Evolutionary conservation across 306 rosid species (phyloP).

Genomic region (Fagus crenata): DNA sequence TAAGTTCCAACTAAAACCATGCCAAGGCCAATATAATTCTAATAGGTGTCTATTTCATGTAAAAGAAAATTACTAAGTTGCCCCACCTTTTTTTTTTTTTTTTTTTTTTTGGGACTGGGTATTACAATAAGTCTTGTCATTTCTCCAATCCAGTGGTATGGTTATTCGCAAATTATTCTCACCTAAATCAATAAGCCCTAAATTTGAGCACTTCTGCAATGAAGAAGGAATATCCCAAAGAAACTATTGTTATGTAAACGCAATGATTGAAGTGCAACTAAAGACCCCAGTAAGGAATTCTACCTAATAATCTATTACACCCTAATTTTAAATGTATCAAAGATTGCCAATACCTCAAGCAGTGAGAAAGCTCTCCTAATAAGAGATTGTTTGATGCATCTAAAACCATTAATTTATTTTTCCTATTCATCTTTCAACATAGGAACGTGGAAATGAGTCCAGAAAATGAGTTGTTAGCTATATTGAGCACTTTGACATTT

Average conservation of each 20-base stretch:
- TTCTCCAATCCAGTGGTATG: not conserved
- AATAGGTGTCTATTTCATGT: no score
- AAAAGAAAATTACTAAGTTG: no score
- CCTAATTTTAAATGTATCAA: not conserved
- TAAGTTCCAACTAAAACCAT: no score
- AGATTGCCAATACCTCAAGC: slow-evolving; percentile 13
- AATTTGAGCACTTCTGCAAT: slow-evolving; percentile 4
- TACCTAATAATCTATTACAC: slow-evolving; percentile 20
- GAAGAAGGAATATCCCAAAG: slow-evolving; percentile 16
- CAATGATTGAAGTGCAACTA: slow-evolving; percentile 8
- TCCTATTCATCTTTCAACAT: slow-evolving; percentile 10
- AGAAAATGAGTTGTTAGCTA: slow-evolving; percentile 17
- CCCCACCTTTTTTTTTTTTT: no score
- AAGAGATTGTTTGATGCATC: slow-evolving; percentile 24
- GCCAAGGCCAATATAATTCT: no score
- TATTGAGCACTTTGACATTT: slow-evolving; percentile 2
- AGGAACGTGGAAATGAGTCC: slow-evolving; percentile 34
- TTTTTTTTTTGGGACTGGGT: no score
- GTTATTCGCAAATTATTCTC: not conserved
- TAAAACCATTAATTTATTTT: slow-evolving; percentile 3
- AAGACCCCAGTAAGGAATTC: slow-evolving; percentile 20
- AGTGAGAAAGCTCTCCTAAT: slow-evolving; percentile 27
- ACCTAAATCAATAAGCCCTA: not conserved
- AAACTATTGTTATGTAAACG: slow-evolving; percentile 2
- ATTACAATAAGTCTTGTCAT: not conserved